Percentiles rank a stretch among this genome's conserved stretches.
Evolutionary conservation across 169 alveolate species (phyloP).

Genomic region (Eimeria acervulina): DNA sequence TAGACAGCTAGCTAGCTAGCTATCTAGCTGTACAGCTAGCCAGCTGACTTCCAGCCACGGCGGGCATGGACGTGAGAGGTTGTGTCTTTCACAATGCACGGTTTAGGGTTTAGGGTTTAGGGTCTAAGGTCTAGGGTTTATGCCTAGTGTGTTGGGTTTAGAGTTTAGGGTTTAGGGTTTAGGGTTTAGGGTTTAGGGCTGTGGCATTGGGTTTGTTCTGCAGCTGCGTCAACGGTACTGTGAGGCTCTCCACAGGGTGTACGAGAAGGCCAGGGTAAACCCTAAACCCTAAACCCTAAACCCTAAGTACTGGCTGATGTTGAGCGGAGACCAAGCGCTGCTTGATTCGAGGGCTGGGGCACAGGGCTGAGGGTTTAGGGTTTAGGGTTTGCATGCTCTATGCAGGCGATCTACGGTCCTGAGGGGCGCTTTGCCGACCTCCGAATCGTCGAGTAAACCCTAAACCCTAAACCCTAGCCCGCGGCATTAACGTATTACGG

Average conservation of each 20-base stretch:
- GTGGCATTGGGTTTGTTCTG: not conserved
- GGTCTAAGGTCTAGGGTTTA: too few relatives aligned
- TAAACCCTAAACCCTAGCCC: conserved; percentile 1
- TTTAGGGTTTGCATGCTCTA: not conserved
- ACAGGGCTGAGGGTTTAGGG: conserved; percentile 37
- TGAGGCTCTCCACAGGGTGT: not conserved
- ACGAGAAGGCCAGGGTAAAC: not conserved
- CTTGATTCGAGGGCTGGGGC: conserved; percentile 3
- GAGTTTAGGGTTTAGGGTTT: not conserved
- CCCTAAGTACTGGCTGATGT: not conserved
- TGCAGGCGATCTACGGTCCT: not conserved
- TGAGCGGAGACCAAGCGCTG: not conserved
- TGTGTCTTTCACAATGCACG: too few relatives aligned
- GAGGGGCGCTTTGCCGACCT: not conserved
- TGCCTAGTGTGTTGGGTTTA: too few relatives aligned
- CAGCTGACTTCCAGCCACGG: too few relatives aligned
- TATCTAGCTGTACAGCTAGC: too few relatives aligned
- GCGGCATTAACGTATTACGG: not conserved
- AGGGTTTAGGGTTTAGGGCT: conserved; percentile 22
- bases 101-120: too few relatives aligned
- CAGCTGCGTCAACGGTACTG: conserved; percentile 21
- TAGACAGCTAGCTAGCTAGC: too few relatives aligned
- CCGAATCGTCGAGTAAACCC: not conserved
- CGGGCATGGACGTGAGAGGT: too few relatives aligned
- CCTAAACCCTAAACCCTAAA: conserved; percentile 33